These are phyloP conservation scores for Amanita phalloides DNA, from an alignment of 768 basidiomycete species.

Conservation along the genomic window DNA sequence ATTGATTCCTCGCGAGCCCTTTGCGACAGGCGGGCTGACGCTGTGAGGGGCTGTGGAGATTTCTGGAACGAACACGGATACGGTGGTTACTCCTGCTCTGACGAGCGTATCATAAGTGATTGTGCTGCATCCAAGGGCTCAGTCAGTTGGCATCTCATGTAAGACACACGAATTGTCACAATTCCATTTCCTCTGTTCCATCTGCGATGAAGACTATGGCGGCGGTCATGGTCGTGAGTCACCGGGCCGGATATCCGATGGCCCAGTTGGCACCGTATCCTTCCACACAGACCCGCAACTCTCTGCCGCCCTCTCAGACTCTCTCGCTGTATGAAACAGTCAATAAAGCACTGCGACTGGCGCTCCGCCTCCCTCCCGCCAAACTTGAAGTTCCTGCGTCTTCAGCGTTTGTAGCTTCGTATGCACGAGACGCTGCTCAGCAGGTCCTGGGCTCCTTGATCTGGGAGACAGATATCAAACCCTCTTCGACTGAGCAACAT, in stretches of 20 bases:
- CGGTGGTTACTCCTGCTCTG: conserved; percentile 56
- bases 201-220: conserved; percentile 69
- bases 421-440: conserved; percentile 44
- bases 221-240: conserved; percentile 14
- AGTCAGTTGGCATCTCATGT: neutral
- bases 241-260: neutral
- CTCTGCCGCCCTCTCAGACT: conserved; percentile 41
- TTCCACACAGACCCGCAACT: conserved; percentile 33
- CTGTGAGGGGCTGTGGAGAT: conserved; percentile 13
- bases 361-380: conserved; percentile 34
- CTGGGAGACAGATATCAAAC: conserved; percentile 29
- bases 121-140: conserved; percentile 34
- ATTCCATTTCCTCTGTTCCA: conserved; percentile 87
- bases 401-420: conserved; percentile 42
- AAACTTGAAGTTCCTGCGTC: conserved; percentile 36
- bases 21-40: conserved; percentile 37
- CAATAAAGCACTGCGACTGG: conserved; percentile 32
- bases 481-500: conserved; percentile 22
- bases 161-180: conserved; percentile 30
- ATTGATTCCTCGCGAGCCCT: conserved; percentile 62
- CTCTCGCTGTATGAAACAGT: conserved; percentile 38
- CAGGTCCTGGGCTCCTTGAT: conserved; percentile 44
- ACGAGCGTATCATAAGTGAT: conserved; percentile 78
- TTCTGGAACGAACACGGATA: conserved; percentile 54
- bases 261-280: conserved; percentile 37